These are phyloP conservation scores for Dalbergia cochinchinensis DNA, from an alignment of 306 rosid species.

Conservation along the genomic window DNA sequence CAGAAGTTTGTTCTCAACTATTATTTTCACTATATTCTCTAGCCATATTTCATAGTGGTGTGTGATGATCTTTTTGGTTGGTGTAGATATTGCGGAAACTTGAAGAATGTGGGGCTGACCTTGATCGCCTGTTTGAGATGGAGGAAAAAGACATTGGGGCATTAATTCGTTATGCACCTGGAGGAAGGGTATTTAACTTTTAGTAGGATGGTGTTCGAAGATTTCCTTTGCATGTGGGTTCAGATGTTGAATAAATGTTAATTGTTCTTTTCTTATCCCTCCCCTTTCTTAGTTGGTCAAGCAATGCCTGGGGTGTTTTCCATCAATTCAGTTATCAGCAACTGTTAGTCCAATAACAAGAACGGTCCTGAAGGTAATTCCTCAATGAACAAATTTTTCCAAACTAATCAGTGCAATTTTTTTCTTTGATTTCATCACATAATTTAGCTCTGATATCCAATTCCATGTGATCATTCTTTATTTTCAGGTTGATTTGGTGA, in stretches of 20 bases:
- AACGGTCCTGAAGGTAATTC: conserved; percentile 89
- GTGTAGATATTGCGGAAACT: conserved; percentile 78
- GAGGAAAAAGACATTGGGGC: conserved; percentile 95
- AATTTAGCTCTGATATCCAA: conserved; percentile 16
- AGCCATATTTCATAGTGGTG: conserved; percentile 38
- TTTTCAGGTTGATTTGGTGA: conserved; percentile 79
- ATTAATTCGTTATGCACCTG: conserved; percentile 84
- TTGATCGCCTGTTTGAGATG: conserved; percentile 89
- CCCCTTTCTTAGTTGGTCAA: conserved; percentile 67
- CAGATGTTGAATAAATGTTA: conserved; percentile 22
- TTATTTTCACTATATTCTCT: conserved; percentile 42
- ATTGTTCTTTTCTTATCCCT: conserved; percentile 40
- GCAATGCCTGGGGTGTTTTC: conserved; percentile 88
- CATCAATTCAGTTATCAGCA: conserved; percentile 90
- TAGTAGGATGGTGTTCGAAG: conserved; percentile 31
- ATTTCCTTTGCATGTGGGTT: conserved; percentile 39
- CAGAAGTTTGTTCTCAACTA: conserved; percentile 66
- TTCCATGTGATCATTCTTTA: conserved; percentile 33
- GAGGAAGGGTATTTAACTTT: conserved; percentile 80
- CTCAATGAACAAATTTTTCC: conserved; percentile 19
- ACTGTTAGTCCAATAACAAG: conserved; percentile 97
- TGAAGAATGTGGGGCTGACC: conserved; percentile 88
- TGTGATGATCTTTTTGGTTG: conserved; percentile 43
- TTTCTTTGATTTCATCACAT: conserved; percentile 23
- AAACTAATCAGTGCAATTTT: conserved; percentile 19